Evolutionary conservation across 495 filamentous ascomycete species (phyloP), one percentile per base, ranked within the genome.

Genomic region (Penicillium parvum): DNA sequence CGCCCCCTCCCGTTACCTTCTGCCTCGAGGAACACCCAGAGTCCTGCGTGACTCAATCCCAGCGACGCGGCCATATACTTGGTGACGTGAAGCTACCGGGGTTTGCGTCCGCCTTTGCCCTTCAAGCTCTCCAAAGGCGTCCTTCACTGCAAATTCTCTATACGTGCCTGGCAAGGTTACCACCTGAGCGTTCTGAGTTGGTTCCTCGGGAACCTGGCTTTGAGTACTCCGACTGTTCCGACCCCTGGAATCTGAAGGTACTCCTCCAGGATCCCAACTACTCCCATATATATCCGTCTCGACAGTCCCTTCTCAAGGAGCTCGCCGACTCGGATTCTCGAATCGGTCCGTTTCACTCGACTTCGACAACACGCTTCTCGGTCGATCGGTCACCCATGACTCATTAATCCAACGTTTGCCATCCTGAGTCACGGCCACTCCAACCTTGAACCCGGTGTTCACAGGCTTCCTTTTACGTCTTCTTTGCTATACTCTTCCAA

Each of bases 371-470:
- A 7, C 16, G 6, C 17, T 28, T 32, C 28, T 38, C 37, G 10
- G 25, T 33, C 39, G 16, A 37, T 50, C 58, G 52, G 61, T 37
- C 47, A 50, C 47, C 52, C 60, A 66, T 68, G 62, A 66, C 61
- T 65, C 55, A 60, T 49, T 71, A 65, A 64, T 63, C 50, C 45
- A 61, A 57, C 52, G 43, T 50, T 43, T 53, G 51, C 42, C 47
- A 48, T 33, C 30, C 40, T 56, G 63, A 69, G 61, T 71, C 66
- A 60, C 61, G 57, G 50, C 51, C 53, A 32, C 35, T 45, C 42
- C 43, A 34, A 53, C 65, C 58, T 63, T 66, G 58, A 62, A 58
- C 67, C 67, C 53, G 65, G 65, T 63, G 65, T 71, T 69, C 57
- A 64, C 55, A 65, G 60, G 65, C 48, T 61, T 32, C 22, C 48